These are phyloP conservation scores for Pezicula rhizophila DNA, from an alignment of 2,329 filamentous ascomycete species.

Conservation along the genomic window DNA sequence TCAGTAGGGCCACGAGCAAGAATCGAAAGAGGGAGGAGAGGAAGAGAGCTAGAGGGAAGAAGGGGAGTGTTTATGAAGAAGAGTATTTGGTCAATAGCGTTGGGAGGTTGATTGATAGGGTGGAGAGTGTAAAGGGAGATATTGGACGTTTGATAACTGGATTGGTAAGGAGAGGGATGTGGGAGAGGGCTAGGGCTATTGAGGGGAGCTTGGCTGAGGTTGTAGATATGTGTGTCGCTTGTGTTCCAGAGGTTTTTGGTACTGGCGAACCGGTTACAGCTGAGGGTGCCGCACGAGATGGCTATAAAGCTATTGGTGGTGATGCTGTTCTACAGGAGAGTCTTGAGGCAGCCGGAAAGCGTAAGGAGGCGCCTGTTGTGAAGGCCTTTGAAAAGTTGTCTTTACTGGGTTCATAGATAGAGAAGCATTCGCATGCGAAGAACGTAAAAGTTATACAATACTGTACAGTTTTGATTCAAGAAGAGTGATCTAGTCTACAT, in stretches of 20 bases:
- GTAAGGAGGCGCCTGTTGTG: slow-evolving; percentile 25
- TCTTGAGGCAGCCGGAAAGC: slow-evolving; percentile 21
- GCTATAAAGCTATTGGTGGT: slow-evolving; percentile 23
- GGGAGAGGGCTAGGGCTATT: slow-evolving; percentile 75
- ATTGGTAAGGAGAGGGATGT: slow-evolving; percentile 74
- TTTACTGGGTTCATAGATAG: slow-evolving; percentile 28
- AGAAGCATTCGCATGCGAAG: not conserved
- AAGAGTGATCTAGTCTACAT: slow-evolving; percentile 11
- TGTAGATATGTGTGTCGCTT: slow-evolving; percentile 58
- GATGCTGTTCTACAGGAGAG: slow-evolving; percentile 29
- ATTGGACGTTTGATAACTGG: slow-evolving; percentile 69
- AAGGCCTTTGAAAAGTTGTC: slow-evolving; percentile 37
- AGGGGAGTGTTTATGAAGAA: slow-evolving; percentile 96
- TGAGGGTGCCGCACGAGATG: slow-evolving; percentile 21
- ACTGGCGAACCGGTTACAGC: slow-evolving; percentile 16
- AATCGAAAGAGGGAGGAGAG: slow-evolving; percentile 87
- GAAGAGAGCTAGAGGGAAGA: slow-evolving; percentile 89
- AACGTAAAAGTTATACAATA: slow-evolving; percentile 3
- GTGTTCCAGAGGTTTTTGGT: slow-evolving; percentile 66
- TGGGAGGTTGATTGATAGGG: slow-evolving; percentile 72
- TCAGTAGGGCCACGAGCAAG: slow-evolving; percentile 76
- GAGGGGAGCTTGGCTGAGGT: slow-evolving; percentile 71
- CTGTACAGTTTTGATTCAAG: slow-evolving; percentile 11
- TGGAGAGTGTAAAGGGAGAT: slow-evolving; percentile 68
- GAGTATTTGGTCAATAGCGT: slow-evolving; percentile 93